Conservation (phyloP, 768 basidiomycete genomes). For the Mycena indigotica region DNA sequence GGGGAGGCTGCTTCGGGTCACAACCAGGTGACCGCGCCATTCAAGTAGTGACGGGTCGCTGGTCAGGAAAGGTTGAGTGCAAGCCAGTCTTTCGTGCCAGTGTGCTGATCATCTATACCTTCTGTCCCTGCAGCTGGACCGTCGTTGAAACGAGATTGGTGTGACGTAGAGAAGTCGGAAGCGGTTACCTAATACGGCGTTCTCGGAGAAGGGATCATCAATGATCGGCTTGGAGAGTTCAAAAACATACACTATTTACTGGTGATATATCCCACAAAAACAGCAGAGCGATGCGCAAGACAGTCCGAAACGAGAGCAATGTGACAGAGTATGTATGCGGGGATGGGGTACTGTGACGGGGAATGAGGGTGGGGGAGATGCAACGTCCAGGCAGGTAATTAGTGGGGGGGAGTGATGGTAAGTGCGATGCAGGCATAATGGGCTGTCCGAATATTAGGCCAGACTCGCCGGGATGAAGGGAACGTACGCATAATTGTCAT, state of each 20-base stretch:
- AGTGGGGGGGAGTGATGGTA: neutral
- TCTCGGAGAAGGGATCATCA: too few species aligned
- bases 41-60: neutral
- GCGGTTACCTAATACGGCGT: too few species aligned
- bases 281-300: conserved; percentile 5
- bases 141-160: too few species aligned
- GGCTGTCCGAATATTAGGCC: neutral
- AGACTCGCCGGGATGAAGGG: neutral
- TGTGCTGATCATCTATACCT: too few species aligned
- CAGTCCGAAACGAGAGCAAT: conserved; percentile 1
- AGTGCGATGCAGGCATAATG: neutral
- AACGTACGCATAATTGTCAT: conserved; percentile 24
- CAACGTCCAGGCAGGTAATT: conserved; percentile 8
- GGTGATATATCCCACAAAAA: conserved; percentile 2
- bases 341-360: conserved; percentile 1
- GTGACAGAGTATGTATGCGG: conserved; percentile 13
- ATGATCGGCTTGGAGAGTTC: too few species aligned
- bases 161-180: too few species aligned
- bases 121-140: too few species aligned
- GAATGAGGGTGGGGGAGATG: conserved; percentile 6
- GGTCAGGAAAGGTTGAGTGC: neutral
- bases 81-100: neutral
- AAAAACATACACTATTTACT: too few species aligned
- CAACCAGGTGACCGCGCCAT: neutral
- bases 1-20: neutral